Percentiles rank a stretch among this genome's conserved stretches.
These are phyloP conservation scores for Beta vulgaris DNA, from an alignment of 148 eudicot genomes.

Conservation along the genomic window DNA sequence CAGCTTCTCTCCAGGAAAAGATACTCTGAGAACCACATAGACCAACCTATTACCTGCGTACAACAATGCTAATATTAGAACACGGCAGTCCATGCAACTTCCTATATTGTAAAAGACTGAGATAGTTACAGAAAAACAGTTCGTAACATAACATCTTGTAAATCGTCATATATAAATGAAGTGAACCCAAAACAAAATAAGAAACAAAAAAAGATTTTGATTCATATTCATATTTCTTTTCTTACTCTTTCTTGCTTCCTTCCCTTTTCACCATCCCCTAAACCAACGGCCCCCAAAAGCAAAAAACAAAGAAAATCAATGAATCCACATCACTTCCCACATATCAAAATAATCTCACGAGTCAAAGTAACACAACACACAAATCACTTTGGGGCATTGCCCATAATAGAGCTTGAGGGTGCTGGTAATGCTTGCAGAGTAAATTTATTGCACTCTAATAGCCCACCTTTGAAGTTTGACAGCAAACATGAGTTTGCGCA, in stretches of 20 bases:
- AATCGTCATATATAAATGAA: neutral
- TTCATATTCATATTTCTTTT: too few species aligned
- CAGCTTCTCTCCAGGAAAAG: slow-evolving; percentile 87
- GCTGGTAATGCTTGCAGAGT: neutral
- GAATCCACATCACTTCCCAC: neutral
- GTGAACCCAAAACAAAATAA: neutral
- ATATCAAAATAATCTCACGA: neutral
- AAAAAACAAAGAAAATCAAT: too few species aligned
- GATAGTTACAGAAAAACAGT: neutral
- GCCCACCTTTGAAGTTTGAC: neutral
- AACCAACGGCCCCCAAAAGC: neutral
- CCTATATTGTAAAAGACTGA: neutral
- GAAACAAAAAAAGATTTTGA: too few species aligned
- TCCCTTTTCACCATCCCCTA: too few species aligned
- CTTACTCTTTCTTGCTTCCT: too few species aligned
- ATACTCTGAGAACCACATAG: slow-evolving; percentile 95
- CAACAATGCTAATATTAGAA: neutral
- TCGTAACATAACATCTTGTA: neutral
- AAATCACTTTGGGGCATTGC: neutral
- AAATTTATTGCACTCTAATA: neutral
- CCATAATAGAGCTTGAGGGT: neutral
- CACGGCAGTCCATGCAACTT: neutral
- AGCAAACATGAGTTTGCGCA: too few species aligned
- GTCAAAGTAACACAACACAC: neutral
- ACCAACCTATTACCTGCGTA: slow-evolving; percentile 93